Conservation (phyloP, 495 filamentous ascomycete genomes). For the Penicillium egyptiacum region DNA sequence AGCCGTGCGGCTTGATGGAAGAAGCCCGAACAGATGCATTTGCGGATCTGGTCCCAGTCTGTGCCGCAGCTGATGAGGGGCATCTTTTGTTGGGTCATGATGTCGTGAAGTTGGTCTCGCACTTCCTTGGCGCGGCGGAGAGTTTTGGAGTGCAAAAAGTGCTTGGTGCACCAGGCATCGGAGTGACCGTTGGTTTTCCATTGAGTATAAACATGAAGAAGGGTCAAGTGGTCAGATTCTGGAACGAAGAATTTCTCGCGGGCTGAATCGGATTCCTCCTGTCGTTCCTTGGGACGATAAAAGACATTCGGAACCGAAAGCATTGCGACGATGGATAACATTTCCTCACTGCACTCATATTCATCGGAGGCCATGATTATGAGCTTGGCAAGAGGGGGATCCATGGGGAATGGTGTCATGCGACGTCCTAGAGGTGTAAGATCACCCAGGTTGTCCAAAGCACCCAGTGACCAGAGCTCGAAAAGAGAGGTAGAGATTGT, state of each 20-base stretch:
- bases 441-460: slow-evolving; percentile 89
- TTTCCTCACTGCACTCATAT: slow-evolving; percentile 96
- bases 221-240: slow-evolving; percentile 94
- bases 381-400: slow-evolving; percentile 89
- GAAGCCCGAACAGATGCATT: slow-evolving; percentile 96
- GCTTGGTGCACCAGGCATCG: slow-evolving; percentile 87
- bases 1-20: slow-evolving; percentile 98
- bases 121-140: slow-evolving; percentile 90
- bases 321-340: slow-evolving; percentile 98
- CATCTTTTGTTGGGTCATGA: slow-evolving; percentile 95
- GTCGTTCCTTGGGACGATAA: slow-evolving; percentile 94
- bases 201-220: slow-evolving; percentile 93
- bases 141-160: slow-evolving; percentile 92
- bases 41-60: slow-evolving; percentile 93
- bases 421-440: slow-evolving; percentile 81
- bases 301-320: slow-evolving; percentile 95
- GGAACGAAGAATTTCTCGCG: slow-evolving; percentile 99
- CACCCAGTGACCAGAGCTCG: slow-evolving; percentile 96
- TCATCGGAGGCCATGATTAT: slow-evolving; percentile 79
- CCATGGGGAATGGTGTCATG: slow-evolving; percentile 98
- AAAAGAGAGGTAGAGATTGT: slow-evolving; percentile 97
- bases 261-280: slow-evolving; percentile 93
- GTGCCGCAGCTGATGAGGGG: slow-evolving; percentile 83
- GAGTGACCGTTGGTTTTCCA: slow-evolving; percentile 90
- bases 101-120: slow-evolving; percentile 87